Base-by-base conservation (phyloP, 495 filamentous ascomycete species). In the Talaromyces adpressus region DNA sequence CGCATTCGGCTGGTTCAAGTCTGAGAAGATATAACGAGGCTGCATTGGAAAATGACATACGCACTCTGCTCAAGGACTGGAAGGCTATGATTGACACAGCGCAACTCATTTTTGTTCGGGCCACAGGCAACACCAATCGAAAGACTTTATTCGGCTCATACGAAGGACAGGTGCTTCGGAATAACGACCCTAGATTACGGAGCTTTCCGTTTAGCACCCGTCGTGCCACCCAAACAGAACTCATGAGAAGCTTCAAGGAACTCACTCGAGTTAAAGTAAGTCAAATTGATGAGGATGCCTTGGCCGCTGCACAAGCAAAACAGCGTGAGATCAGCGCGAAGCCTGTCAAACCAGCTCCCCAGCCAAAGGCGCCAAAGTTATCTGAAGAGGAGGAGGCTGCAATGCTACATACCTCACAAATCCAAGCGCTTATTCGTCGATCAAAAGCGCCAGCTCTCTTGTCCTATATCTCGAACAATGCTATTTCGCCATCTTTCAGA, bases 151-250 rank as follows among this genome's bases (percentile, higher is more conserved):
- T 96, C 69, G 91, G 91, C 2, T 88, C 92, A 5, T 94, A 97
- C 71, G 93, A 98, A 3, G 90, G 85, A 2, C 91, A 97, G 69
- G 85, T 96, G 3, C 70, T 98, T 58, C 86, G 83, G 45, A 83
- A 85, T 47, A 94, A 92, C 67, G 94, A 98, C 68, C 80, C 87
- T 1, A 82, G 95, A n/a, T 80, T 94, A 66, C 83, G 95, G 51
- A 87, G 90, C 0, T 97, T 98, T 68, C 94, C 94, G 0, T 98
- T 98, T 74, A 95, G 84, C 75, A 98, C 94, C 9, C 85, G 93
- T n/a, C 82, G 94, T 25, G 92, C 94, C 3, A 98, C 94, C 0
- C 92, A 98, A 66, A 89, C 86, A 36, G 94, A 98, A 73, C 87
- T 98, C 1, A 92, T 97, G 90, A 85, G 92, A 20, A 85, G 87